phyloP scores from a whole-genome alignment of 108 stramenopile genomes.

The Cyclotella choctawhatcheeana region DNA sequence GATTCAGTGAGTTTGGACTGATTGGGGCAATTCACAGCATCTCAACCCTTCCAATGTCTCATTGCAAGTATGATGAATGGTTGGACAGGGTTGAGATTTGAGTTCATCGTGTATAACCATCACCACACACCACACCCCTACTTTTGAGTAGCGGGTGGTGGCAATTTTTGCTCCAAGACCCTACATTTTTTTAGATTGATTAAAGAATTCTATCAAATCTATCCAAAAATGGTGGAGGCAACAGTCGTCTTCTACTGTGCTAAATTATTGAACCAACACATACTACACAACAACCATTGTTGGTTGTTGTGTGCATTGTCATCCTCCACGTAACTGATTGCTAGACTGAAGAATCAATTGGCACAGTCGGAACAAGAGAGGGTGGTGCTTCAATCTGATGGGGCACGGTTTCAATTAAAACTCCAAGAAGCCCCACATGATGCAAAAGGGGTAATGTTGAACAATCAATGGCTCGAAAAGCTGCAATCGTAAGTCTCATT shows the following conservation, averaged over 20 bases:
- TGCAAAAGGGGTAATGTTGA: conserved; percentile 13
- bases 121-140: too few relatives aligned
- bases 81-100: too few relatives aligned
- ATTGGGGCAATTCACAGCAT: too few relatives aligned
- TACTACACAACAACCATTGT: conserved; percentile 14
- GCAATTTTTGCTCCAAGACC: too few relatives aligned
- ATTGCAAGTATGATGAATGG: too few relatives aligned
- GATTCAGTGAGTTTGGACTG: too few relatives aligned
- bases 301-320: too few relatives aligned
- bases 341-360: conserved; percentile 30
- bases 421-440: conserved; percentile 31
- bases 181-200: too few relatives aligned
- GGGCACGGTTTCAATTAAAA: conserved; percentile 24
- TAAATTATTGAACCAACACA: conserved; percentile 34
- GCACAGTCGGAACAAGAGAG: conserved; percentile 44
- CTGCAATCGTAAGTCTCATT: conserved; percentile 18
- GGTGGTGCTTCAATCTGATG: conserved; percentile 17
- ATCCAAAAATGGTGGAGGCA: conserved; percentile 46
- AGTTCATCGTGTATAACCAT: too few relatives aligned
- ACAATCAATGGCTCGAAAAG: conserved; percentile 39
- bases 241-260: conserved; percentile 16
- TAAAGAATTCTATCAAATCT: conserved; percentile 28
- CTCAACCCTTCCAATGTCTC: too few relatives aligned
- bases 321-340: conserved; percentile 28
- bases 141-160: too few relatives aligned